Evolutionary conservation across 306 rosid genomes (phyloP).

Genomic region (Casuarina equisetifolia): DNA sequence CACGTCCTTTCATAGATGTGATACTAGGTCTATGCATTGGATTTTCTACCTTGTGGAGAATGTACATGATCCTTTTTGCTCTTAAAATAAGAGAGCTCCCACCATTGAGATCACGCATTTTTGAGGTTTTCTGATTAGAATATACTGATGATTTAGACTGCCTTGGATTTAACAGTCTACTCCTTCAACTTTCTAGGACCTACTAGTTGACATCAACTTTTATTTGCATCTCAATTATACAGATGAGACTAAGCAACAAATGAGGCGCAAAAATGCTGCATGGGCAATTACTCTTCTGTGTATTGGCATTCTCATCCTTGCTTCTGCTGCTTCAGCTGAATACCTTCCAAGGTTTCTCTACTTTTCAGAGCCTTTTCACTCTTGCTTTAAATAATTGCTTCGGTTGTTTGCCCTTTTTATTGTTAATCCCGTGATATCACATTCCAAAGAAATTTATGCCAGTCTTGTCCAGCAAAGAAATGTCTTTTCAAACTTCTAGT

Average conservation of each 20-base stretch:
- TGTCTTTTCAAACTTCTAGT: background rate
- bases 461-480: background rate
- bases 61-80: background rate
- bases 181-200: constrained; percentile 14
- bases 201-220: constrained; percentile 20
- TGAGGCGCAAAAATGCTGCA: constrained; percentile 64
- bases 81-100: background rate
- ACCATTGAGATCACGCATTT: background rate
- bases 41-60: background rate
- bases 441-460: background rate
- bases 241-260: constrained; percentile 43
- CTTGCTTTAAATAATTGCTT: background rate
- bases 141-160: background rate
- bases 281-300: constrained; percentile 68
- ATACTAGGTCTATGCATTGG: background rate
- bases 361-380: constrained; percentile 1
- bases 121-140: background rate
- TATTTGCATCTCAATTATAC: constrained; percentile 25
- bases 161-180: background rate
- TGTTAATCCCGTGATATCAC: constrained; percentile 2
- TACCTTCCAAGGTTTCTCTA: constrained; percentile 55
- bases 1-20: constrained; percentile 4
- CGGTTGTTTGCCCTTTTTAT: background rate
- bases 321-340: constrained; percentile 56
- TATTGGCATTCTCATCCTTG: constrained; percentile 49